Evolutionary conservation across 352 stramenopile species (phyloP), one percentile per base, ranked within the genome.

Genomic region (Pythium rishiriense): DNA sequence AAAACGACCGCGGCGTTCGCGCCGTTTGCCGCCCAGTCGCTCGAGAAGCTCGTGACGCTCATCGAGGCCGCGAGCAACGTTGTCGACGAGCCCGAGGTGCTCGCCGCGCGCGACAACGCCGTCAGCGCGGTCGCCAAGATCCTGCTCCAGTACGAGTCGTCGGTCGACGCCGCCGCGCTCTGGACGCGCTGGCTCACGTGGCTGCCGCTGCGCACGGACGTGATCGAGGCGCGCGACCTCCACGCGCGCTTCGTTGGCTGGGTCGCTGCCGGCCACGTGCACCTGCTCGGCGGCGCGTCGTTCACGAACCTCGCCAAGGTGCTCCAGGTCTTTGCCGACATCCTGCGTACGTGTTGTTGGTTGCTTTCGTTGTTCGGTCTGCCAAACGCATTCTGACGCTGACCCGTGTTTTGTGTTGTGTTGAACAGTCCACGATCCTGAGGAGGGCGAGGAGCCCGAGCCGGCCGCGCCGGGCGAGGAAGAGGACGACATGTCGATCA

Each of bases 51-150:
- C 50, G 80, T 90, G 60, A 71, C 84, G 41, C 41, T 93, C 22
- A 79, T 93, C 46, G 78, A 71, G 21, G 74, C 74, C 22, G 78
- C 81, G 39, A 67, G 69, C 17, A 67, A 68, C 14, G 78, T 78
- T 19, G 77, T 87, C 25, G 78, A 91, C 21, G 79, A 93, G 46
- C 75, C 84, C 15, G 79, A 93, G 42, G 77, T 85, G 62, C 57
- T 74, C 11, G 83, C 86, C 6, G 86, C 86, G 12, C 83, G 85
- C 21, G 86, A 95, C 73, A 95, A 95, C 56, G 83, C 83, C 47
- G 77, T 93, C 42, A 93, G 83, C 59, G 83, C 86, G 10, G 81
- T 95, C n/a, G 70, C 79, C 58, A 95, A 95, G 74, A 91, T 95
- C 52, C 74, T 79, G 14, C 58, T 90, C 15, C 64, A 68, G 29